Evolutionary conservation across 768 basidiomycete species (phyloP), one percentile per base, ranked within the genome.

Genomic region (Baorangia bicolor): DNA sequence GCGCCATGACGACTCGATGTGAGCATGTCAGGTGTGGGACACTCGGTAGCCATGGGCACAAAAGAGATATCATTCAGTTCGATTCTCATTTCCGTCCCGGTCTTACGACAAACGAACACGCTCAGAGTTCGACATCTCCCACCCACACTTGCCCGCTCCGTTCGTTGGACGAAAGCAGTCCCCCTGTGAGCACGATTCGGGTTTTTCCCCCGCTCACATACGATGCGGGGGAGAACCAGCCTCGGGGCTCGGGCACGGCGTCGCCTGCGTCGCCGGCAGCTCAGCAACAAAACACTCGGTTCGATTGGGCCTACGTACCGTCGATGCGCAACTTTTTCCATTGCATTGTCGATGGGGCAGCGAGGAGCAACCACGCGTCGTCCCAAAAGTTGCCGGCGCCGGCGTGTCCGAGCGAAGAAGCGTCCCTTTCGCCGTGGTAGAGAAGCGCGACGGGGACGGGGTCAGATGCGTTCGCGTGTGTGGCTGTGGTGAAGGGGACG

Each of bases 131-230:
- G 25, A 75, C 60, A 51, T 73, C 71, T 13, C 77, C 64, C 21
- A 76, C 53, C 78, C 76, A 81, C 0, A 75, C 73, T 44, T 79
- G 73, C 3, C 62, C 69, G 14, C 77, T 68, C 18, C 79, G 68
- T 34, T 75, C 73, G 59, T 79, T 80, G 30, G 70, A 69, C 21
- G 71, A 66, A 55, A 75, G 49, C 30, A 81, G 55, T 5, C 80
- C 78, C 1, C 80, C 79, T 3, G 71, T 67, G 16, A 80, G 53
- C 3, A 77, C 66, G 10, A 74, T 58, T 30, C 63, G 59, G 0
- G 65, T 68, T 52, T 64, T 47, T 5, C 65, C 68, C 5, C 56
- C 55, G 11, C 59, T 66, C 2, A 61, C 54, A 30, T 69, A 69
- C 1, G 55, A 61, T 1, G 70, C 71, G 0, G 69, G 57, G 1